Evolutionary conservation across 2,329 filamentous ascomycete species (phyloP).

Genomic region (Pyrenophora seminiperda): DNA sequence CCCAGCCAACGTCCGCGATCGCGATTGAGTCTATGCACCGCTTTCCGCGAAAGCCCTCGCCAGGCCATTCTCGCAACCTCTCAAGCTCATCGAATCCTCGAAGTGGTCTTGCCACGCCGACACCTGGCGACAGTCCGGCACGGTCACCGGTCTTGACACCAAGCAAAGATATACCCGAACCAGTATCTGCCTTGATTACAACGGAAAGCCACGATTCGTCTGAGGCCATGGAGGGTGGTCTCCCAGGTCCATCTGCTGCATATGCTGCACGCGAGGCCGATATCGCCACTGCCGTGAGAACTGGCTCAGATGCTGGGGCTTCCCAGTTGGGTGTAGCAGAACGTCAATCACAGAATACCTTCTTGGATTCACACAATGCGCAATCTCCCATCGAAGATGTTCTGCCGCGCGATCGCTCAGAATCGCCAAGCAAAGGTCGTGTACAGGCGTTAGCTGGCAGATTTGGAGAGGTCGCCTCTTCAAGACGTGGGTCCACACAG

Average conservation of each 20-base stretch:
- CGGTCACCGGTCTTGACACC: constrained; percentile 60
- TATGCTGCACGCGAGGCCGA: constrained; percentile 47
- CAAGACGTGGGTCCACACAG: constrained; percentile 54
- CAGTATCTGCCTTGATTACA: constrained; percentile 55
- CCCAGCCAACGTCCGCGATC: constrained; percentile 41
- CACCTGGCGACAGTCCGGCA: constrained; percentile 65
- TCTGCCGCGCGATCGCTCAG: constrained; percentile 43
- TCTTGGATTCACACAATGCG: constrained; percentile 42
- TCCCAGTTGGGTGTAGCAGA: constrained; percentile 36
- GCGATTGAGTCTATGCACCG: constrained; percentile 36
- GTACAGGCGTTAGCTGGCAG: constrained; percentile 59
- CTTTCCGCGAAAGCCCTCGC: constrained; percentile 44
- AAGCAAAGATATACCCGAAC: constrained; percentile 51
- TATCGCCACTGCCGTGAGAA: constrained; percentile 39
- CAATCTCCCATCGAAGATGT: constrained; percentile 38
- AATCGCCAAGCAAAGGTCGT: constrained; percentile 56
- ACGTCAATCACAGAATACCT: constrained; percentile 42
- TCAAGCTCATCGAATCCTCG: constrained; percentile 50
- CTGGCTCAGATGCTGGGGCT: constrained; percentile 26
- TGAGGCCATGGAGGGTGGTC: constrained; percentile 33
- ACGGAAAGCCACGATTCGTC: constrained; percentile 45
- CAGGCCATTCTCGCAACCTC: constrained; percentile 49
- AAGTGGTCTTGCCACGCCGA: constrained; percentile 64
- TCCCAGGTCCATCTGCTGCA: constrained; percentile 28
- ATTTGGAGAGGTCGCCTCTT: constrained; percentile 53